Conservation (phyloP, 2,329 filamentous ascomycete species). For the Berkeleyomyces basicola region DNA sequence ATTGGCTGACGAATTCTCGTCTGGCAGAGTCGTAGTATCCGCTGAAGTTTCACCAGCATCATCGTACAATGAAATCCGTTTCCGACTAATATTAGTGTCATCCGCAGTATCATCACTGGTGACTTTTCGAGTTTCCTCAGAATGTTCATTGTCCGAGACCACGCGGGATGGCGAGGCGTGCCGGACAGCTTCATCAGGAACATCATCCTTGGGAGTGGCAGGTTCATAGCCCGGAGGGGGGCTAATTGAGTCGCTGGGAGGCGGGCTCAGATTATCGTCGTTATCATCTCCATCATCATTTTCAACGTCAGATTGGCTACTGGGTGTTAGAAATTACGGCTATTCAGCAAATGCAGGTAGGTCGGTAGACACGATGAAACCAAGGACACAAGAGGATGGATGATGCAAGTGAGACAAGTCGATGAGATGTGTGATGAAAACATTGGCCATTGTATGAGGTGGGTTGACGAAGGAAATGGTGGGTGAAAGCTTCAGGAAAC, state of each 20-base stretch:
- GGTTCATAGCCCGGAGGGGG: slow-evolving; percentile 26
- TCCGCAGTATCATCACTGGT: not conserved
- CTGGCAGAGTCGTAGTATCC: not conserved
- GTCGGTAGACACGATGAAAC: not conserved
- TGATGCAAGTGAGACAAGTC: too few species aligned
- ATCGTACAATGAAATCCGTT: slow-evolving; percentile 5
- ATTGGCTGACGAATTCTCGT: slow-evolving; percentile 4
- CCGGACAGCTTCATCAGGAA: slow-evolving; percentile 28
- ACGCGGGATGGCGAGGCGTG: slow-evolving; percentile 23
- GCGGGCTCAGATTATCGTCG: slow-evolving; percentile 24
- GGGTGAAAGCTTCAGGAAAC: too few species aligned
- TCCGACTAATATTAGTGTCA: slow-evolving; percentile 2
- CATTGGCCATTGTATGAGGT: too few species aligned
- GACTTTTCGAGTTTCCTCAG: slow-evolving; percentile 14
- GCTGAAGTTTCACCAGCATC: not conserved
- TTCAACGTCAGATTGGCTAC: slow-evolving; percentile 15
- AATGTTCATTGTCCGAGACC: slow-evolving; percentile 26
- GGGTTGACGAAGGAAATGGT: too few species aligned
- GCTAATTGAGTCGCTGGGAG: slow-evolving; percentile 24
- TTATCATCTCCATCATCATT: slow-evolving; percentile 20
- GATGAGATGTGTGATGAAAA: too few species aligned
- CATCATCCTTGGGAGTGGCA: slow-evolving; percentile 33
- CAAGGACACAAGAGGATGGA: too few species aligned
- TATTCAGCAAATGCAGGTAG: slow-evolving; percentile 8
- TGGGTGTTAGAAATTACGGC: slow-evolving; percentile 14